These are phyloP conservation scores for Colletotrichum tabaci DNA, from an alignment of 2,329 filamentous ascomycete species.

Conservation along the genomic window DNA sequence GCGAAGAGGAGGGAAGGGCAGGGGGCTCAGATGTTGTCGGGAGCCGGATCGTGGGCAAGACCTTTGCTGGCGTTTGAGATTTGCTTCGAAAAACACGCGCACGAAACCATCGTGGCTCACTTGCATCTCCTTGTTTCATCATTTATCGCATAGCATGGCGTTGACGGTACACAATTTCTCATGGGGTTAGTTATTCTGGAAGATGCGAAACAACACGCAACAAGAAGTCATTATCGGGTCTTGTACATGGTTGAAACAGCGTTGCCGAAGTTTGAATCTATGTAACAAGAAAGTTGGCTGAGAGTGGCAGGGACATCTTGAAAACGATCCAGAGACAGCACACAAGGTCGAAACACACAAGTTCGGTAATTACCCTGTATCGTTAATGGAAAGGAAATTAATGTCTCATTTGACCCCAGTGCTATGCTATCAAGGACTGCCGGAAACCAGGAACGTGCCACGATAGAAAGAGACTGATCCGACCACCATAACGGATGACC, in stretches of 20 bases:
- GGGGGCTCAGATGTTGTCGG: conserved; percentile 41
- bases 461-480: not conserved
- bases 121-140: conserved; percentile 4
- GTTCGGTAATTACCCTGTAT: no score
- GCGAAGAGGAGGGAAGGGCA: conserved; percentile 39
- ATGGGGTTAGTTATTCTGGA: not conserved
- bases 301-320: not conserved
- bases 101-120: no score
- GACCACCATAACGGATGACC: not conserved
- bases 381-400: not conserved
- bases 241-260: not conserved
- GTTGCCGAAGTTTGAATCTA: not conserved
- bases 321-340: not conserved
- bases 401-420: conserved; percentile 9
- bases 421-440: conserved; percentile 22
- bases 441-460: not conserved
- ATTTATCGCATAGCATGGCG: conserved; percentile 36
- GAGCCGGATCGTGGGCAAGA: conserved; percentile 37
- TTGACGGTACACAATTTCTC: conserved; percentile 5
- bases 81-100: not conserved
- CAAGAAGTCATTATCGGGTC: not conserved
- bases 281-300: not conserved
- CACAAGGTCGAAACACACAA: not conserved
- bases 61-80: conserved; percentile 39
- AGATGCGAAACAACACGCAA: not conserved